phyloP scores from a whole-genome alignment of 129 eudicot genomes.

The Apium graveolens region DNA sequence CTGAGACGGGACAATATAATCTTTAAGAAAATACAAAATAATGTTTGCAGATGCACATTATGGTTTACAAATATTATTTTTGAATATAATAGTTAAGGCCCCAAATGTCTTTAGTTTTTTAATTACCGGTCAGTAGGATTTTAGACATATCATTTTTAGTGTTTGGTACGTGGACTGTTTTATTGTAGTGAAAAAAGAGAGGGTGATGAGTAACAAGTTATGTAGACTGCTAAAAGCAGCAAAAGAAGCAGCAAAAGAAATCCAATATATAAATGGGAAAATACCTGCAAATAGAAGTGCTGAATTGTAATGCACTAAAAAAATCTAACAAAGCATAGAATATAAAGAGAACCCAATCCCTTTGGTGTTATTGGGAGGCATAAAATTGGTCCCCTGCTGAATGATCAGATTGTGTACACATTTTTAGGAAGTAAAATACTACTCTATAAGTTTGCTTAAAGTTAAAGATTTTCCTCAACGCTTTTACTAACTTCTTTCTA shows the following conservation, averaged over 20 bases:
- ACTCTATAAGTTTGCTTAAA: neutral
- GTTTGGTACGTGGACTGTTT: no score
- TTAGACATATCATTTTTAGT: no score
- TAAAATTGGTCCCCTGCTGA: slow-evolving; percentile 4
- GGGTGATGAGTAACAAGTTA: no score
- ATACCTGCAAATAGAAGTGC: neutral
- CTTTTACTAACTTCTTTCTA: neutral
- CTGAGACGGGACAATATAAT: no score
- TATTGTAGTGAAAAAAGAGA: no score
- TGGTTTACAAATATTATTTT: no score
- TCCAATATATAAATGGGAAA: neutral
- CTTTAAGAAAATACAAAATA: no score
- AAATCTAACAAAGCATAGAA: neutral
- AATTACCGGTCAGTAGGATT: no score
- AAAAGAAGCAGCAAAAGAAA: neutral
- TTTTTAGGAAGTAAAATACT: neutral
- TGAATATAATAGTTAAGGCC: no score
- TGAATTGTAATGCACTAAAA: neutral
- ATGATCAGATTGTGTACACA: neutral
- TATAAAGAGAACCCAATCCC: slow-evolving; percentile 2
- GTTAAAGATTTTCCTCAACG: neutral
- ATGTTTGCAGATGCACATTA: no score
- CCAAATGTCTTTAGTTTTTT: no score
- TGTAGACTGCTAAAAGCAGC: neutral
- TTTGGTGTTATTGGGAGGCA: neutral